Evolutionary conservation across 2,329 filamentous ascomycete genomes (phyloP).

Genomic region (Neonectria magnoliae): DNA sequence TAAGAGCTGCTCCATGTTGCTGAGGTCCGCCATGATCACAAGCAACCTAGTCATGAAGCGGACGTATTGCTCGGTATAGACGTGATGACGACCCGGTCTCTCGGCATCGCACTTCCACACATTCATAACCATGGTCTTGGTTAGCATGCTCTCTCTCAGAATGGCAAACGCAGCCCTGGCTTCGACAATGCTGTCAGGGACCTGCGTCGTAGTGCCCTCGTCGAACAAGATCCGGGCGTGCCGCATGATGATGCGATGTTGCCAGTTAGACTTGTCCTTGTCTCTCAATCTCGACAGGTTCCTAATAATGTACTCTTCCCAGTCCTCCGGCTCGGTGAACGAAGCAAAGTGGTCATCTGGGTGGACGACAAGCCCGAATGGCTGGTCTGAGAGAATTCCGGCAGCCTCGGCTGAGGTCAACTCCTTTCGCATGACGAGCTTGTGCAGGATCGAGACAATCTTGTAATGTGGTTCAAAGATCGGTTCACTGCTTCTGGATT

Average conservation of each 20-base stretch:
- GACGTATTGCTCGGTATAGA: slow-evolving; percentile 89
- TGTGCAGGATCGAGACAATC: slow-evolving; percentile 82
- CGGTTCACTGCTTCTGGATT: slow-evolving; percentile 73
- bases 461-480: slow-evolving; percentile 95
- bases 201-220: slow-evolving; percentile 51
- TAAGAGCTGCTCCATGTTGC: slow-evolving; percentile 80
- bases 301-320: slow-evolving; percentile 65
- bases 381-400: slow-evolving; percentile 64
- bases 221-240: slow-evolving; percentile 68
- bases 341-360: slow-evolving; percentile 48
- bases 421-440: slow-evolving; percentile 72
- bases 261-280: slow-evolving; percentile 94
- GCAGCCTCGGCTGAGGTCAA: slow-evolving; percentile 60
- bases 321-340: slow-evolving; percentile 63
- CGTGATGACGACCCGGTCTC: slow-evolving; percentile 84
- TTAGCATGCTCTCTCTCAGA: slow-evolving; percentile 78
- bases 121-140: slow-evolving; percentile 93
- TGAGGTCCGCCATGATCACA: slow-evolving; percentile 77
- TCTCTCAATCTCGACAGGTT: slow-evolving; percentile 64
- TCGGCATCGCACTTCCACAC: slow-evolving; percentile 96
- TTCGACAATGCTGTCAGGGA: slow-evolving; percentile 63
- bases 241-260: slow-evolving; percentile 88
- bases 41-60: slow-evolving; percentile 82
- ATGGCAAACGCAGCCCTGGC: slow-evolving; percentile 84
- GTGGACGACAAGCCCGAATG: slow-evolving; percentile 55